Base-by-base conservation (phyloP, 2,329 filamentous ascomycete genomes). In the Cercospora canescens region DNA sequence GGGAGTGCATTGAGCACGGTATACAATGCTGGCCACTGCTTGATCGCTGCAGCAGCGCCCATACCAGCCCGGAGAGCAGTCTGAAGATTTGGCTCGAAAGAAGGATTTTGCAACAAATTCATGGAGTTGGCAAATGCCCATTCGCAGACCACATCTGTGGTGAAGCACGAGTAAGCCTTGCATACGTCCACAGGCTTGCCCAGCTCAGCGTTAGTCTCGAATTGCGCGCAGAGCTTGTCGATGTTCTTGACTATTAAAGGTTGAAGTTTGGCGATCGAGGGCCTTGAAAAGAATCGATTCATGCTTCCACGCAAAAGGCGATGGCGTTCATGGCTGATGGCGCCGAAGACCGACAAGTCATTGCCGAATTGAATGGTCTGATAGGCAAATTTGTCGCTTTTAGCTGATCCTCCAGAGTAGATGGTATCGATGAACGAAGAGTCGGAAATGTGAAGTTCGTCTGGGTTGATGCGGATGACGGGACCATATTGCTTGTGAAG, bases 201-300 rank as follows among this genome's bases (percentile, higher is more conserved):
- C 16, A 14, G 11, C 12, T 62, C 50, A 5, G 56, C 34, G 45
- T 37, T 48, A 26, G 28, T 30, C n/a, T n/a, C 45, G 35, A 67
- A 48, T 34, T 58, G 45, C 28, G 55, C 34, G 12, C 37, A 32
- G 11, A 67, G 57, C 48, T 67, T 64, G 8, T 59, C 9, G 6
- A 65, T 54, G 18, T 52, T 58, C 34, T 54, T 37, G 7, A 9
- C 14, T 24, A 67, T 58, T 39, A 62, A 18, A 6, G 59, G 54
- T 45, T 60, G 62, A 8, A 65, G 34, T 24, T 63, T 41, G 4
- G 21, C 18, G 24, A 69, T 60, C 2, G 58, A 54, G 30, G 60
- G 37, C 56, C 58, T 66, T 7, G 66, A 66, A 45, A 70, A 70
- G 63, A 66, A 68, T 12, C 16, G 34, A 14, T 65, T 59, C n/a